Evolutionary conservation across 441 rosid genomes (phyloP).

Genomic region (Erodium trifolium): DNA sequence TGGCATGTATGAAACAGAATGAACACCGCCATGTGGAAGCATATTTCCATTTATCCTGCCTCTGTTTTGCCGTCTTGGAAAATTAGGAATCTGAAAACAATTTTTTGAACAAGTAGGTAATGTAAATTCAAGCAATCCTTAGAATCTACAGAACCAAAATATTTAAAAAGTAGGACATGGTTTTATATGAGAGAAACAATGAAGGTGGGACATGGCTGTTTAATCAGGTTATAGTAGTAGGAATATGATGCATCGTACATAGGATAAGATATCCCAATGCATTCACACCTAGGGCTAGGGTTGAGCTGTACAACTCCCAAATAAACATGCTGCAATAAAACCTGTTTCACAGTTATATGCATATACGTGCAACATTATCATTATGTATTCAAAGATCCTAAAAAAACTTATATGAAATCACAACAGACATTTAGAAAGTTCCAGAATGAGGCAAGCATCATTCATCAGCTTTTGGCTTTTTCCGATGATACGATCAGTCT

Average conservation of each 20-base stretch:
- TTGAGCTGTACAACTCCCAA: too few species aligned
- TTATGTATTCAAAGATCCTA: neutral
- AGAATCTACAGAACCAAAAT: neutral
- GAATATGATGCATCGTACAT: too few species aligned
- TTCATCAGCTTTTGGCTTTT: neutral
- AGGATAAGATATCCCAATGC: too few species aligned
- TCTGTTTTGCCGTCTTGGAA: constrained; percentile 40
- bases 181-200: neutral
- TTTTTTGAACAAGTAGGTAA: constrained; percentile 4
- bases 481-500: neutral
- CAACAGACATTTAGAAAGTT: neutral
- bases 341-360: neutral
- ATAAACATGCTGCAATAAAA: neutral
- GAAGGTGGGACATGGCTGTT: neutral
- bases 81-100: constrained; percentile 32
- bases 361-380: neutral
- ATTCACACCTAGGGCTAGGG: too few species aligned
- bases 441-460: neutral
- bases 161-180: neutral
- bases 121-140: neutral
- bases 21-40: constrained; percentile 26
- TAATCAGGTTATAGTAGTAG: neutral
- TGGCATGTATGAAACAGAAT: constrained; percentile 25
- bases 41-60: constrained; percentile 39
- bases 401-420: neutral